Evolutionary conservation across 1,284 basidiomycete genomes (phyloP).

Genomic region (Apiotrichum montevideense): DNA sequence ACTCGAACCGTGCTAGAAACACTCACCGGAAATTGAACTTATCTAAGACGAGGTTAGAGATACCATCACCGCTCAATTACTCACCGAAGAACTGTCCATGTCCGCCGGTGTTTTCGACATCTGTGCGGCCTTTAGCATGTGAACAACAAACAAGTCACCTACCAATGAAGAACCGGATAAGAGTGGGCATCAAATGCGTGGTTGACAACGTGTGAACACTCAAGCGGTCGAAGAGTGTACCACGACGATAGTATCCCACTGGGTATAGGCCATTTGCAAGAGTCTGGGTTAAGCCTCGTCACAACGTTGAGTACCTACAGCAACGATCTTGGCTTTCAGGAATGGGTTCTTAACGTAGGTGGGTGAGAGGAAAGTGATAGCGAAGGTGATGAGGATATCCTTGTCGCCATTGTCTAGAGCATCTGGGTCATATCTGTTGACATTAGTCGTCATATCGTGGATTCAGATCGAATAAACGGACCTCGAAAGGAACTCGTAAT

Average conservation of each 20-base stretch:
- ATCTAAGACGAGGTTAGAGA: slow-evolving; percentile 19
- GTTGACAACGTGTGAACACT: slow-evolving; percentile 81
- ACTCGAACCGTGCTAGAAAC: not conserved
- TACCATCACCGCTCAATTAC: slow-evolving; percentile 35
- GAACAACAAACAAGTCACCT: slow-evolving; percentile 24
- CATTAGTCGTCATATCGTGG: too few species aligned
- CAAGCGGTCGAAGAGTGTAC: slow-evolving; percentile 73
- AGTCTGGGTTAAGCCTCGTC: slow-evolving; percentile 52
- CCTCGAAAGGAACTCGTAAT: slow-evolving; percentile 62
- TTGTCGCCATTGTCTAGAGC: slow-evolving; percentile 75
- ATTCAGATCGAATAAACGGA: too few species aligned
- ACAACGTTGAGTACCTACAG: slow-evolving; percentile 52
- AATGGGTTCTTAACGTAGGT: slow-evolving; percentile 99
- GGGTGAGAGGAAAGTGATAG: slow-evolving; percentile 85
- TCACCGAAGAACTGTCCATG: slow-evolving; percentile 93
- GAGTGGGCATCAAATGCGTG: slow-evolving; percentile 79
- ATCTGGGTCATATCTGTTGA: slow-evolving; percentile 65
- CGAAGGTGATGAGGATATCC: slow-evolving; percentile 82
- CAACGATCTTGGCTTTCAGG: slow-evolving; percentile 94
- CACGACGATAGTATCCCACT: slow-evolving; percentile 66
- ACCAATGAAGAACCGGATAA: slow-evolving; percentile 96
- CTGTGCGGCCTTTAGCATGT: slow-evolving; percentile 46
- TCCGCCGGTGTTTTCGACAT: slow-evolving; percentile 94
- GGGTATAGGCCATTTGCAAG: slow-evolving; percentile 75
- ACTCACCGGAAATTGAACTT: slow-evolving; percentile 38